Evolutionary conservation across 345 rosid genomes (phyloP), one percentile per base, ranked within the genome.

Genomic region (Chamaenerion angustifolium): DNA sequence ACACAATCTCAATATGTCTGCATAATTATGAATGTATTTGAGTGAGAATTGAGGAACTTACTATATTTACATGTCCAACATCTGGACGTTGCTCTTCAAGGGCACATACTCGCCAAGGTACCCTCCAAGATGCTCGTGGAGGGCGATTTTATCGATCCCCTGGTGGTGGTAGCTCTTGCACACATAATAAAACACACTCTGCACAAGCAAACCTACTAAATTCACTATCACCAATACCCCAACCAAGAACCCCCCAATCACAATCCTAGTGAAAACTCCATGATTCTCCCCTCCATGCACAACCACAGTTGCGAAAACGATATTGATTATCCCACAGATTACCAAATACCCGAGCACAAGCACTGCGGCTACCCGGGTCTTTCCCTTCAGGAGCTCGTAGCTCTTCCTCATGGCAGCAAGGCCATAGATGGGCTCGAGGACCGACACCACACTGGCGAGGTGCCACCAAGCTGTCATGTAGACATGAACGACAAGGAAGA

Each of bases 81-180:
- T 76, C 61, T 92, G 98, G 64, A 92, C 68, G 71, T 68, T 90
- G 71, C 95, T 87, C 72, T 83, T 90, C 56, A 90, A 64, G 25
- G 97, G 97, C 64, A 85, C 92, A 21, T 89, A 89, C 53, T 85
- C 94, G 17, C 95, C 97, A 2, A 89, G 90, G 66, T 85, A 89
- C 27, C 94, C 97, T 27, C 94, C 95, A 5, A 89, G 97, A 62
- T 85, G 95, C 51, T 92, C 95, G 31, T 80, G 76, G 70, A 87
- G 75, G 18, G 81, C 90, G 9, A 45, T 65, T 77, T 87, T 92
- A 67, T 92, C 98, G 11, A 92, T 87, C 17, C 70, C 78, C 61
- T 92, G 86, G 53, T 81, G 88, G 49, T 89, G 95, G 68, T 75
- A 81, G 43, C 97, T 83, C 77, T 89, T 89, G 69, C 94, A 86